Evolutionary conservation across 1,139 yeast species (phyloP), one percentile per base, ranked within the genome.

Genomic region (Hemisphaericaspora lyxosophila): DNA sequence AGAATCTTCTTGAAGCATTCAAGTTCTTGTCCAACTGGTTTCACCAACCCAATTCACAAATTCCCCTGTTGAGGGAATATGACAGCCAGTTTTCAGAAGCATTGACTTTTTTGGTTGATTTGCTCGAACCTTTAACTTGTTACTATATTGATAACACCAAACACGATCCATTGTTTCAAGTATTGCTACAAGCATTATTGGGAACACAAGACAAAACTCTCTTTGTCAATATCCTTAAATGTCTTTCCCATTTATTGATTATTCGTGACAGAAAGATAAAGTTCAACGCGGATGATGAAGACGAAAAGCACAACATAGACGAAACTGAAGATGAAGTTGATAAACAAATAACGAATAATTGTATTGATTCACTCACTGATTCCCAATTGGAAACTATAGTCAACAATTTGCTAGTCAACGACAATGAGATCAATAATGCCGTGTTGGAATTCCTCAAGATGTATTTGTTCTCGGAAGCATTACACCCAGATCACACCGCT

Each of bases 41-140:
- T 41, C 63, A 53, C 55, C 49, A 44, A 12, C 39, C 44, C 1
- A 54, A 53, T 26, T 44, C 40, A 13, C 47, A 43, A 34, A 29
- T 43, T 4, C 47, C 47, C 30, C 44, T 46, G n/a, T 53, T 67
- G 43, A 39, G 42, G n/a, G 46, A 51, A 34, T 62, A 50, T 44
- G 60, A 65, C 26, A 61, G 62, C 59, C 77, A 73, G 42, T 67
- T 70, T 47, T 55, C 54, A 35, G 98, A 92, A 59, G 67, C 85
- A 33, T 69, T 83, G 37, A 78, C 74, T 42, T 88, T 85, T 56
- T 67, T 82, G 19, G 62, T 89, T 39, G 98, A 92, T 57, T 75
- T 90, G 30, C 75, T 87, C 38, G 98, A 92, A 56, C 82, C 92
- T 2, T 76, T 89, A 33, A 82, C 92, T 5, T 85, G 96, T 36